Conservation (phyloP, 1,284 basidiomycete genomes). For the Ganoderma boninense region DNA sequence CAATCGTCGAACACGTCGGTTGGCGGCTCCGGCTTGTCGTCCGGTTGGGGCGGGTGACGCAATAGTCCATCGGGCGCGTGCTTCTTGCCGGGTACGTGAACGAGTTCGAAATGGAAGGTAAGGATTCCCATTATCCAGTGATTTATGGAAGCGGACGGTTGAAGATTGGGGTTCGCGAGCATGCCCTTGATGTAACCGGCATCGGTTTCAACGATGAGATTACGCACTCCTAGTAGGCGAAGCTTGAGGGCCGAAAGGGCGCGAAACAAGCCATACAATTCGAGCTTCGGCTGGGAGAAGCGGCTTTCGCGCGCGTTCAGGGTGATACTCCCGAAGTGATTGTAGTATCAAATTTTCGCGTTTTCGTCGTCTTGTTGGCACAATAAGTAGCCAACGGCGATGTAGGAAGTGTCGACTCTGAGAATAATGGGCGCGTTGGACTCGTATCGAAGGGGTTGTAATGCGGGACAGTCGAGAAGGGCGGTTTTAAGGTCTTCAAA, state of each 20-base stretch:
- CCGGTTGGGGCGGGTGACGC: too few species aligned
- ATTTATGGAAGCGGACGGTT: constrained; percentile 47
- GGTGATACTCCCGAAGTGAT: background rate
- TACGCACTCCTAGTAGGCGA: constrained; percentile 41
- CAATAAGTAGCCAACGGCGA: background rate
- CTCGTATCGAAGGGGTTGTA: background rate
- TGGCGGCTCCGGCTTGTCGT: background rate
- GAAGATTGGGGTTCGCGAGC: constrained; percentile 51
- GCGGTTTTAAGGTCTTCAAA: background rate
- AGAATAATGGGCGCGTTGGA: background rate
- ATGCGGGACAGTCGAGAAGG: background rate
- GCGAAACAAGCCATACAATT: constrained; percentile 50
- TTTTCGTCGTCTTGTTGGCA: background rate
- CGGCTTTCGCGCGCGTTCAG: background rate
- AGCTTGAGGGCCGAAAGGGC: constrained; percentile 33
- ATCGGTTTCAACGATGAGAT: constrained; percentile 49
- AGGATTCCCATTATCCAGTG: constrained; percentile 50
- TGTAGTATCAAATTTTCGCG: background rate
- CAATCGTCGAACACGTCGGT: background rate
- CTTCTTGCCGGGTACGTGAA: background rate
- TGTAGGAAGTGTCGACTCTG: background rate
- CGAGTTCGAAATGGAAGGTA: constrained; percentile 27
- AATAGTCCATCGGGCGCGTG: background rate
- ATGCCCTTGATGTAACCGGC: constrained; percentile 52
- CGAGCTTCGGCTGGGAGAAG: constrained; percentile 13